phyloP scores from a whole-genome alignment of 164 flowering plant species.

The grape (Vitis vinifera) region ASM3070453v1 NC_081812.1:21402001-21402500 shows the following conservation, averaged over 20 bases:
- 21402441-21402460: background rate
- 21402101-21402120: conserved; percentile 41
- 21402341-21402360: conserved; percentile 41
- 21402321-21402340: conserved; percentile 98
- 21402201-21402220: background rate
- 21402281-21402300: conserved; percentile 99
- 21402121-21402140: background rate
- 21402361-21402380: background rate
- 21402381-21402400: background rate
- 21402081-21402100: conserved; percentile 38
- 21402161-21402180: background rate
- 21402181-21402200: background rate
- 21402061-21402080: conserved; percentile 62
- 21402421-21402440: background rate
- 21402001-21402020: background rate
- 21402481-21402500: too few species aligned
- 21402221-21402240: conserved; percentile 87
- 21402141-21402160: background rate
- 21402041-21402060: conserved; percentile 36
- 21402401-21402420: background rate
- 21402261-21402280: conserved; percentile 99
- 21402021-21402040: background rate
- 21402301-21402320: conserved; percentile 95
- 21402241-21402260: conserved; percentile 93
- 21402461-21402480: too few species aligned